Base-by-base conservation (phyloP, 2,329 filamentous ascomycete genomes). In the Alternaria sp. region DNA sequence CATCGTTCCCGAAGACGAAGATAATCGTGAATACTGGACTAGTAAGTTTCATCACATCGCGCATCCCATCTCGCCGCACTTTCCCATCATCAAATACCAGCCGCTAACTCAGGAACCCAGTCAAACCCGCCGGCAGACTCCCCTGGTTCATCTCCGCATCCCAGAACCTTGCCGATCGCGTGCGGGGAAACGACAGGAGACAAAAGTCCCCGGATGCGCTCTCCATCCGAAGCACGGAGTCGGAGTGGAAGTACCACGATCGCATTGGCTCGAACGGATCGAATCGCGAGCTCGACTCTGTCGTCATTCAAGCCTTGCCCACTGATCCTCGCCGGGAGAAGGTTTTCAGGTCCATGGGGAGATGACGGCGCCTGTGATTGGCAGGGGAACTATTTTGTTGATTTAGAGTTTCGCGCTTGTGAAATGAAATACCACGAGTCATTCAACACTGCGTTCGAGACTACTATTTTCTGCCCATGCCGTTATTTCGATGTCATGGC, bases 21-120 rank as follows among this genome's bases (percentile, higher is more conserved):
- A 91, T 36, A 82, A 90, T 68, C 91, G 92, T 75, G 93, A 96
- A 61, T 88, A 87, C 26, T 96, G 93, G 93, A 91, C 91, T 1
- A 93, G 89, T 85, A 89, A 87, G 77, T 70, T 59, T 50, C 30
- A 25, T 40, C 30, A 25, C 54, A 40, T 43, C 6, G 26, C 44
- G n/a, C 11, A 17, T 32, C 13, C 55, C 19, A 36, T 19, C 28
- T 49, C 28, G 52, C 21, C 21, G 36, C 56, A 58, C 46, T 58
- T 51, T 23, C 44, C 26, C 43, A 56, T 28, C 15, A 44, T 25
- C 8, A 40, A 15, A 36, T 26, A 28, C 36, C 36, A 50, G 40
- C 23, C 28, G 28, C 46, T 50, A n/a, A 47, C 47, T 32, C 28
- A 19, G 45, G 49, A 44, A 59, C 45, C n/a, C 51, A 79, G 75